Evolutionary conservation across 1,139 yeast species (phyloP).

Genomic region (Suhomyces coccinellae): DNA sequence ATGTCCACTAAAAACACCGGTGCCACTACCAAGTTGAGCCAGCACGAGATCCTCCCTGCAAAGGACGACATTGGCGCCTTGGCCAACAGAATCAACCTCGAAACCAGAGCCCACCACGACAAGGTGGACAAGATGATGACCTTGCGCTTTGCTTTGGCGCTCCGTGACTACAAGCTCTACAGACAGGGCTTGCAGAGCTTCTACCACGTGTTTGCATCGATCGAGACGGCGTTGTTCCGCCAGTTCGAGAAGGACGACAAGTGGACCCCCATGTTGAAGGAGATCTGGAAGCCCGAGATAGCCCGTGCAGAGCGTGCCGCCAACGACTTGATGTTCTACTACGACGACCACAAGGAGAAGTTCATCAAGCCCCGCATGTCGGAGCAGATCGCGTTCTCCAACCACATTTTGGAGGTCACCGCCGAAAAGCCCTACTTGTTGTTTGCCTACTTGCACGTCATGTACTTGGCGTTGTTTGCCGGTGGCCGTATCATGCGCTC

Average conservation of each 20-base stretch:
- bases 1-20: conserved; percentile 15
- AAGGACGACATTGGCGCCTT: conserved; percentile 78
- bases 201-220: conserved; percentile 71
- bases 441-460: conserved; percentile 82
- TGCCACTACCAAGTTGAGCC: conserved; percentile 45
- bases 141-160: conserved; percentile 69
- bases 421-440: conserved; percentile 66
- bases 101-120: conserved; percentile 66
- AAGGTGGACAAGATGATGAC: conserved; percentile 69
- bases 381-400: conserved; percentile 59
- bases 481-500: conserved; percentile 80
- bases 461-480: conserved; percentile 84
- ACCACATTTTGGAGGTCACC: conserved; percentile 58
- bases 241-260: conserved; percentile 48
- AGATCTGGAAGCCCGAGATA: conserved; percentile 72
- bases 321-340: conserved; percentile 67
- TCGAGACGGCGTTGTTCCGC: conserved; percentile 56
- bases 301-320: conserved; percentile 60
- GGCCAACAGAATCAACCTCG: conserved; percentile 73
- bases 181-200: conserved; percentile 80
- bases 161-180: conserved; percentile 72
- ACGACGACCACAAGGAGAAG: conserved; percentile 54
- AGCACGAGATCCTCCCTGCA: conserved; percentile 63
- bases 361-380: conserved; percentile 58
- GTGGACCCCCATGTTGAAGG: conserved; percentile 44